Conservation (phyloP, 139 green algal species). For the Chlorella sp. region DNA sequence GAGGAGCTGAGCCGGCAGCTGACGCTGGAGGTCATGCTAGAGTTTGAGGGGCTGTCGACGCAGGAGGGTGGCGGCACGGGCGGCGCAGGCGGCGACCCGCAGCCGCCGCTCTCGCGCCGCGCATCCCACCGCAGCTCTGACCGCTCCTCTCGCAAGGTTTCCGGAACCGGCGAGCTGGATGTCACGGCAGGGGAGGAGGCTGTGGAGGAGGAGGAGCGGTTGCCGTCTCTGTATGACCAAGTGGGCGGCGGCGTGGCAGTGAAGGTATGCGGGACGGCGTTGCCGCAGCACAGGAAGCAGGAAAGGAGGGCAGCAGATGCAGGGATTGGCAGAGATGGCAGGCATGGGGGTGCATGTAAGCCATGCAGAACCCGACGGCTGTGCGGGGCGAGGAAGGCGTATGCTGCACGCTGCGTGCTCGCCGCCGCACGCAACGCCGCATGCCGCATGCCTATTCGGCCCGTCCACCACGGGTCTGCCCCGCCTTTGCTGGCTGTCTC, state of each 20-base stretch:
- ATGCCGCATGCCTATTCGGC: too few relatives aligned
- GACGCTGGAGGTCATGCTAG: background rate
- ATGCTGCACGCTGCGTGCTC: background rate
- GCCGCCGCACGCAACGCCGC: background rate
- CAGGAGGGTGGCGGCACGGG: background rate
- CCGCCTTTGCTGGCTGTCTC: too few relatives aligned
- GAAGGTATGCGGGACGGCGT: background rate
- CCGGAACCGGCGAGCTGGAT: background rate
- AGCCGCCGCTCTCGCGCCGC: background rate
- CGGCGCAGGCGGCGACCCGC: background rate
- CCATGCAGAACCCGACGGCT: too few relatives aligned
- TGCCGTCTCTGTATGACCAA: conserved; percentile 15
- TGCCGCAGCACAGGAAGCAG: background rate
- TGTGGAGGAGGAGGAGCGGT: background rate
- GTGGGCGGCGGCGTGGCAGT: conserved; percentile 4
- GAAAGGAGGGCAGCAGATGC: background rate
- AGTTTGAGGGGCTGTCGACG: background rate
- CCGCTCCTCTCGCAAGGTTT: background rate
- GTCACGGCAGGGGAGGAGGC: background rate
- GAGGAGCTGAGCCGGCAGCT: conserved; percentile 10
- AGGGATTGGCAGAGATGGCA: background rate
- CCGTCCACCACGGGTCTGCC: too few relatives aligned
- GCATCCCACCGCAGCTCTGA: background rate
- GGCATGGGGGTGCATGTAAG: too few relatives aligned
- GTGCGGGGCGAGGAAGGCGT: too few relatives aligned